Percentiles rank a stretch among this genome's conserved stretches.
These are phyloP conservation scores for Prunella vulgaris DNA, from an alignment of 257 asterid genomes.

Conservation along the genomic window DNA sequence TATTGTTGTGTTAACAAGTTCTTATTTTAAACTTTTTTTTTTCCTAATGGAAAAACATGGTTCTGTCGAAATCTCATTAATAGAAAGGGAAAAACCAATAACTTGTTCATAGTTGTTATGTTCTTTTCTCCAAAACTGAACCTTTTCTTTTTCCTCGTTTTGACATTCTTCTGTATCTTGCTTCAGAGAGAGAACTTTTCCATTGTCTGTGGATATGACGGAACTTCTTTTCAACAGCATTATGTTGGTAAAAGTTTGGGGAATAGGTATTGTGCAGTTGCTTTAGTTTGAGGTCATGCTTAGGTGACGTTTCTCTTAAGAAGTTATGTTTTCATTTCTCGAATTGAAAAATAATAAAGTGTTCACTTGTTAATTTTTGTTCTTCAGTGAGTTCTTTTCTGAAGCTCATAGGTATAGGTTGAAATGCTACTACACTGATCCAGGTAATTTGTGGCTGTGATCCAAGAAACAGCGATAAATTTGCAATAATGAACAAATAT, in stretches of 20 bases:
- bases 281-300: conserved; percentile 9
- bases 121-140: not conserved
- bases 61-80: not conserved
- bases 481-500: not conserved
- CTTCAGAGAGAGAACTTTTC: conserved; percentile 55
- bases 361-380: not conserved
- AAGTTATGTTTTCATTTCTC: conserved; percentile 9
- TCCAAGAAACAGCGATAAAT: not conserved
- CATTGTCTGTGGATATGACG: conserved; percentile 58
- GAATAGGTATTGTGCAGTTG: conserved; percentile 39
- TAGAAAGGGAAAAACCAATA: not conserved
- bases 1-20: too few species aligned
- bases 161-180: conserved; percentile 11
- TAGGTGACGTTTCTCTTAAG: not conserved
- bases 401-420: conserved; percentile 69
- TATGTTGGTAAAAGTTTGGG: conserved; percentile 42
- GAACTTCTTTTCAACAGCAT: conserved; percentile 52
- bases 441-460: conserved; percentile 41
- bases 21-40: not conserved
- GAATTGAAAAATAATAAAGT: not conserved
- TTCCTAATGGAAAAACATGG: not conserved
- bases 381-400: conserved; percentile 59
- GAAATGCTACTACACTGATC: conserved; percentile 60
- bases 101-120: not conserved
- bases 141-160: not conserved